These are phyloP conservation scores for Calonectria pseudoreteaudii DNA, from an alignment of 2,329 filamentous ascomycete genomes.

Conservation along the genomic window DNA sequence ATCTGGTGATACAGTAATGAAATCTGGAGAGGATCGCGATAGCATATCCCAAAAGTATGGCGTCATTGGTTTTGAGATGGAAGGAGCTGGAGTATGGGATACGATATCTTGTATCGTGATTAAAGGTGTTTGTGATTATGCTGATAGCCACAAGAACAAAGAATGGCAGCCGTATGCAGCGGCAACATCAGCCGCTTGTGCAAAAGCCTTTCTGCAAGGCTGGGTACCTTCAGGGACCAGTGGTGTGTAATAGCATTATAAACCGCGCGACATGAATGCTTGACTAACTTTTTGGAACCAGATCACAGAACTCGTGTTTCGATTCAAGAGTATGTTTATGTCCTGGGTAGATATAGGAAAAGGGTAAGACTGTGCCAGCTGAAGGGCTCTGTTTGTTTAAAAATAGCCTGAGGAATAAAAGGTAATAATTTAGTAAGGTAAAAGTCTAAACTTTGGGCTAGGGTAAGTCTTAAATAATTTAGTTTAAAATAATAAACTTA, in stretches of 20 bases:
- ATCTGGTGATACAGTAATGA: slow-evolving; percentile 22
- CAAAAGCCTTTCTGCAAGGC: slow-evolving; percentile 12
- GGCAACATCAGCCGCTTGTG: neutral
- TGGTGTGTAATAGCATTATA: neutral
- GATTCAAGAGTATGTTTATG: neutral
- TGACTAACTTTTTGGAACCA: neutral
- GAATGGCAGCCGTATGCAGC: slow-evolving; percentile 18
- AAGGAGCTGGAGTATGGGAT: slow-evolving; percentile 30
- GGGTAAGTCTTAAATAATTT: too few species aligned
- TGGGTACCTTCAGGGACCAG: slow-evolving; percentile 9
- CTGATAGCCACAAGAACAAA: slow-evolving; percentile 28
- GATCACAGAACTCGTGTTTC: neutral
- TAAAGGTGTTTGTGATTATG: slow-evolving; percentile 31
- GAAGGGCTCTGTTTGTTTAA: too few species aligned
- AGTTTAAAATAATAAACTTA: too few species aligned
- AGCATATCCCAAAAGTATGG: neutral
- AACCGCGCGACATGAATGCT: neutral
- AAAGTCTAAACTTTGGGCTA: too few species aligned
- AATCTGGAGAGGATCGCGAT: slow-evolving; percentile 11
- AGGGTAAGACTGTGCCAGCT: too few species aligned
- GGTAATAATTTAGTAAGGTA: too few species aligned
- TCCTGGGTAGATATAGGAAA: neutral
- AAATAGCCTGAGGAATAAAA: too few species aligned
- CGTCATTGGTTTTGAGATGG: slow-evolving; percentile 30
- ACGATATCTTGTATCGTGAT: slow-evolving; percentile 26